Evolutionary conservation across 2,329 filamentous ascomycete genomes (phyloP).

Genomic region (Diplodia scrobiculata): DNA sequence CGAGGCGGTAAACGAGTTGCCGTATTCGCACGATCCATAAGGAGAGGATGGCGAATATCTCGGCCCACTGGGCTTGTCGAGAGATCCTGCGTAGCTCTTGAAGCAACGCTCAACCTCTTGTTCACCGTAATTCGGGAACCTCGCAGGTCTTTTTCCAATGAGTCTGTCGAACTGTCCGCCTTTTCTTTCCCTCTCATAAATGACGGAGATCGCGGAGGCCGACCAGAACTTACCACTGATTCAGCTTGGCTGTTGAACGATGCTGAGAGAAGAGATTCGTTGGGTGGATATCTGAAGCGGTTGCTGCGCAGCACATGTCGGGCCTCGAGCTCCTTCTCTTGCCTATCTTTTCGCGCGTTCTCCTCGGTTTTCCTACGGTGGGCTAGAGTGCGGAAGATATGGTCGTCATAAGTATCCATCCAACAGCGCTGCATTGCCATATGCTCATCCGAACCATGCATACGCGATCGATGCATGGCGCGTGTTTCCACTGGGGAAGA

Average conservation of each 20-base stretch:
- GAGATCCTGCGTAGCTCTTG: neutral
- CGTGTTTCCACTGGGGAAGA: constrained; percentile 18
- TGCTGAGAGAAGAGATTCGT: constrained; percentile 34
- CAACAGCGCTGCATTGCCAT: constrained; percentile 33
- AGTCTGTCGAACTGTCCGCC: neutral
- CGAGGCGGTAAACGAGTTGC: constrained; percentile 6
- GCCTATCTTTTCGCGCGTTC: constrained; percentile 16
- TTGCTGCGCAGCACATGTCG: constrained; percentile 18
- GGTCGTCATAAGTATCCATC: constrained; percentile 47
- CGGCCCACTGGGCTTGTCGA: constrained; percentile 12
- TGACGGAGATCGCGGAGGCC: constrained; percentile 31
- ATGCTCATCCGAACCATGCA: constrained; percentile 20
- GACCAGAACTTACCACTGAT: constrained; percentile 35
- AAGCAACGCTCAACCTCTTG: constrained; percentile 16
- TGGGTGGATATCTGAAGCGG: constrained; percentile 5
- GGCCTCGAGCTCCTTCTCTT: constrained; percentile 25
- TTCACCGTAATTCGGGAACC: neutral
- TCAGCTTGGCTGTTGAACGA: constrained; percentile 38
- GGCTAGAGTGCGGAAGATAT: constrained; percentile 38
- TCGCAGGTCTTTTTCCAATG: neutral
- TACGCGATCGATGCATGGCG: constrained; percentile 9
- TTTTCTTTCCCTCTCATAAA: constrained; percentile 16
- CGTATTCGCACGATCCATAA: constrained; percentile 2
- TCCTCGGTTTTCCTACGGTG: constrained; percentile 30
- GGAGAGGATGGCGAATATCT: constrained; percentile 11